Base-by-base conservation (phyloP, 2,329 filamentous ascomycete species). In the Epichloe coenophiala region DNA sequence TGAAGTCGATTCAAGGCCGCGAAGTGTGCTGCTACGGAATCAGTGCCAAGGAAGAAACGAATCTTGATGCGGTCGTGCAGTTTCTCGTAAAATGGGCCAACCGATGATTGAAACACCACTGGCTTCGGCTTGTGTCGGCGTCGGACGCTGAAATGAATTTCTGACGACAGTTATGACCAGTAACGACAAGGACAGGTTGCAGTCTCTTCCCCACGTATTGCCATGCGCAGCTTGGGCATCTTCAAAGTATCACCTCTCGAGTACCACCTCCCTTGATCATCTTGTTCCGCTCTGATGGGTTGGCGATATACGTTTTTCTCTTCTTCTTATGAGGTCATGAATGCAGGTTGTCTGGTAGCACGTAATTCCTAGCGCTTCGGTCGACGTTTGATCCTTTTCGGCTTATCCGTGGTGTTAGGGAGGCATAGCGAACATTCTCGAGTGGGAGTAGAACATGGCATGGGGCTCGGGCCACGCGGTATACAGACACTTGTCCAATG, bases 1-100 rank as follows among this genome's bases (percentile, higher is more conserved):
- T 98, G 52, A 95, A 93, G 67, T 81, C 80, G 59, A 89, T 98
- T 65, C 86, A 83, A 53, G 84, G 88, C 61, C 87, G 93, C 50
- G 93, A 98, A 68, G 91, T 98, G 59, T 95, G 88, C 71, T 97
- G 93, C 71, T 98, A 98, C 68, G 91, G 91, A 55, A 96, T 98
- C 71, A 96, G 90, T 66, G 93, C 91, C 54, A 97, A 97, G 69
- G 91, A 97, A 67, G 93, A 98, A 71, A 98, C 91, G 52, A 98
- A 98, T 70, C 81, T 98, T 57, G 91, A 98, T 64, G 93, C 91
- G 6, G 93, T 98, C 48, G 75, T 98, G 61, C 87, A 95, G 66
- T 98, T 93, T 87, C 75, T 98, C 65, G 91, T 98, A 67, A 91
- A 89, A 59, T 86, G 87, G 66, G 84, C 89, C 56, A 88, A 77